Evolutionary conservation across 768 basidiomycete species (phyloP).

Genomic region (Russula sp.): DNA sequence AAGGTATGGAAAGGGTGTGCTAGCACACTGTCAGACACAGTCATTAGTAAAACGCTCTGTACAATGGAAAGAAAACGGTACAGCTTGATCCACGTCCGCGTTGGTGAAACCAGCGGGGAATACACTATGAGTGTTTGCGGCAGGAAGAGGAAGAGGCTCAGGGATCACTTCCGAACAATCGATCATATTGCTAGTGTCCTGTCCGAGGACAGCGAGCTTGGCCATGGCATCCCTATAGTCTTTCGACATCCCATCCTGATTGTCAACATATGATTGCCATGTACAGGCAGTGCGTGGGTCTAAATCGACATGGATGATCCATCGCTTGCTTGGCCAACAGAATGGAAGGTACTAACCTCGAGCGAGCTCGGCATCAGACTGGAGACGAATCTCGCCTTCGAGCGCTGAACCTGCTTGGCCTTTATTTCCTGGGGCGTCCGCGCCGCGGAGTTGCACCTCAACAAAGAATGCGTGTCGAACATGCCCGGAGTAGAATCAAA

Average conservation of each 20-base stretch:
- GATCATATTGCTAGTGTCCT: conserved; percentile 38
- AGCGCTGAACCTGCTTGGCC: conserved; percentile 6
- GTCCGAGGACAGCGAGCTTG: conserved; percentile 45
- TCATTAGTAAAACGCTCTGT: background rate
- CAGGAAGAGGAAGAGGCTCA: conserved; percentile 34
- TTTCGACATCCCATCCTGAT: conserved; percentile 30
- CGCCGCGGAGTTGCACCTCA: conserved; percentile 31
- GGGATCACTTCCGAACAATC: conserved; percentile 50
- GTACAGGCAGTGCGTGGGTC: conserved; percentile 47
- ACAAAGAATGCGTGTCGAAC: conserved; percentile 35
- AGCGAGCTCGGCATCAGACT: conserved; percentile 26
- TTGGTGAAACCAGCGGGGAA: conserved; percentile 33
- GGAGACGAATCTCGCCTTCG: conserved; percentile 16
- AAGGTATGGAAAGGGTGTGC: conserved; percentile 40
- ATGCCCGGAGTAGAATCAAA: conserved; percentile 41
- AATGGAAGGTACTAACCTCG: conserved; percentile 24
- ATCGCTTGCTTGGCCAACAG: no score
- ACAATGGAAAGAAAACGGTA: background rate
- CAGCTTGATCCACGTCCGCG: conserved; percentile 31
- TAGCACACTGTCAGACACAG: conserved; percentile 35
- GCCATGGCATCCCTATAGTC: conserved; percentile 45
- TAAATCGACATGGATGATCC: conserved; percentile 15
- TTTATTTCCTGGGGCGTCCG: background rate
- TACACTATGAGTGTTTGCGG: conserved; percentile 15
- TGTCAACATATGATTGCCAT: conserved; percentile 45